Conservation (phyloP, 192 early-diverging fungal genomes). For the Coemansia sp. region DNA sequence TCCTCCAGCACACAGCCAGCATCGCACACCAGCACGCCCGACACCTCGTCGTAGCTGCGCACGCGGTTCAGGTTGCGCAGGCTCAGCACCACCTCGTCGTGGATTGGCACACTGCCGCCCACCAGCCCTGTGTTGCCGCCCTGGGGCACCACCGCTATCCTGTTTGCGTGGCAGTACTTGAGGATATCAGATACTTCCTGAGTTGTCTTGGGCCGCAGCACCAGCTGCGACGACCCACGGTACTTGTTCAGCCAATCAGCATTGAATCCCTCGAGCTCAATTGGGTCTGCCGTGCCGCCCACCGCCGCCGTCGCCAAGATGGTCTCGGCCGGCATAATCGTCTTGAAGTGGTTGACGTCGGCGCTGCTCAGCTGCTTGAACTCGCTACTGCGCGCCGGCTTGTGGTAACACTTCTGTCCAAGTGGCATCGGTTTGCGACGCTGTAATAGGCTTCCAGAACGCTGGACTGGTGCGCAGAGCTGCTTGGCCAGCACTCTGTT, state of each 20-base stretch:
- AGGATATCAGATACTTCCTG: constrained; percentile 80
- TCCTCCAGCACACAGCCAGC: constrained; percentile 90
- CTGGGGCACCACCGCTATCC: constrained; percentile 92
- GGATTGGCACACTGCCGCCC: constrained; percentile 91
- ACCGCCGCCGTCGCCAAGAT: constrained; percentile 45
- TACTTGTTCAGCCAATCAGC: constrained; percentile 97
- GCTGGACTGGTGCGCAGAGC: not conserved
- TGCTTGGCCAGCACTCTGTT: constrained; percentile 1
- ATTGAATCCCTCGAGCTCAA: constrained; percentile 70
- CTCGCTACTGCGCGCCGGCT: constrained; percentile 22
- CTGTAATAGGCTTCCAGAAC: too few relatives aligned
- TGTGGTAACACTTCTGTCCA: constrained; percentile 17
- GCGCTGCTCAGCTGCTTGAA: constrained; percentile 56
- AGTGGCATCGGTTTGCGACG: too few relatives aligned
- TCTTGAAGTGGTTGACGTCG: constrained; percentile 62
- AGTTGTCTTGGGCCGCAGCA: constrained; percentile 83
- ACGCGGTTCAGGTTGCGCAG: constrained; percentile 77
- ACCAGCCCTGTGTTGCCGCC: constrained; percentile 98
- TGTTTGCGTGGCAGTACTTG: constrained; percentile 81
- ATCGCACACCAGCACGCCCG: constrained; percentile 87
- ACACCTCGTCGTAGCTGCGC: constrained; percentile 67
- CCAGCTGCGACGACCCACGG: constrained; percentile 73
- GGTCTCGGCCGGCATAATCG: constrained; percentile 43
- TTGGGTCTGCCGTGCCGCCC: constrained; percentile 42
- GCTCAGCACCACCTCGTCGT: constrained; percentile 91